A percentile compares a stretch with the other conserved stretches of the same genome.
Evolutionary conservation across 768 basidiomycete species (phyloP).

Genomic region (Mycena belliarum): DNA sequence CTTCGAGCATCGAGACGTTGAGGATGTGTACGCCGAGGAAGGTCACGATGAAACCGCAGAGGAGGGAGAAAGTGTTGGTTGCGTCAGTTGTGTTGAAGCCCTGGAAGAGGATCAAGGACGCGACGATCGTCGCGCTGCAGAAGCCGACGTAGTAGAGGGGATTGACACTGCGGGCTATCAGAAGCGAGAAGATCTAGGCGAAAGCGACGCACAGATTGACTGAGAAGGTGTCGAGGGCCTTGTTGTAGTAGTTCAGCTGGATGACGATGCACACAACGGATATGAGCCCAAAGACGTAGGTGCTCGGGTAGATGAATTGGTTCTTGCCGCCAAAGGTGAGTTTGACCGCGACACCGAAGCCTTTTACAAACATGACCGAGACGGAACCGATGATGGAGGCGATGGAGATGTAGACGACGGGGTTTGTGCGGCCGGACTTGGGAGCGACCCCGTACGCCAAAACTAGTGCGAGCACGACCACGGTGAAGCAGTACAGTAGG

Average conservation of each 20-base stretch:
- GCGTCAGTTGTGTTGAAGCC: constrained; percentile 90
- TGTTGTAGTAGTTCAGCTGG: constrained; percentile 98
- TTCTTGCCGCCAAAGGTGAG: constrained; percentile 91
- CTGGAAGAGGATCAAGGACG: constrained; percentile 95
- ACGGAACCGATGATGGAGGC: constrained; percentile 95
- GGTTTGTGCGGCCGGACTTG: constrained; percentile 82
- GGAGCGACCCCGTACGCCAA: constrained; percentile 90
- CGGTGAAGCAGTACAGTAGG: constrained; percentile 85
- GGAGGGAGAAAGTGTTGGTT: constrained; percentile 80
- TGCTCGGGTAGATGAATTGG: constrained; percentile 91
- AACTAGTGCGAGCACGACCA: constrained; percentile 75
- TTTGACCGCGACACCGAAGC: constrained; percentile 95
- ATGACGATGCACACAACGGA: constrained; percentile 84
- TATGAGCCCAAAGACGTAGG: constrained; percentile 91
- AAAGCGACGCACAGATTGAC: constrained; percentile 84
- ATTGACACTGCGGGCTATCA: constrained; percentile 66
- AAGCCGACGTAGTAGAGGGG: constrained; percentile 99
- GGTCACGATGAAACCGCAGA: constrained; percentile 88
- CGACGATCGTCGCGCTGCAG: constrained; percentile 88
- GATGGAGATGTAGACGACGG: constrained; percentile 92
- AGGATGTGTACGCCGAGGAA: constrained; percentile 97
- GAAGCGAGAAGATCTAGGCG: not conserved
- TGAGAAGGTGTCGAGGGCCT: constrained; percentile 93
- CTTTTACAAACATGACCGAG: constrained; percentile 99
- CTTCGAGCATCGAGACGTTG: constrained; percentile 65